A percentile compares a stretch with the other conserved stretches of the same genome.
phyloP scores from a whole-genome alignment of 169 alveolate genomes.

The Eimeria praecox region DNA sequence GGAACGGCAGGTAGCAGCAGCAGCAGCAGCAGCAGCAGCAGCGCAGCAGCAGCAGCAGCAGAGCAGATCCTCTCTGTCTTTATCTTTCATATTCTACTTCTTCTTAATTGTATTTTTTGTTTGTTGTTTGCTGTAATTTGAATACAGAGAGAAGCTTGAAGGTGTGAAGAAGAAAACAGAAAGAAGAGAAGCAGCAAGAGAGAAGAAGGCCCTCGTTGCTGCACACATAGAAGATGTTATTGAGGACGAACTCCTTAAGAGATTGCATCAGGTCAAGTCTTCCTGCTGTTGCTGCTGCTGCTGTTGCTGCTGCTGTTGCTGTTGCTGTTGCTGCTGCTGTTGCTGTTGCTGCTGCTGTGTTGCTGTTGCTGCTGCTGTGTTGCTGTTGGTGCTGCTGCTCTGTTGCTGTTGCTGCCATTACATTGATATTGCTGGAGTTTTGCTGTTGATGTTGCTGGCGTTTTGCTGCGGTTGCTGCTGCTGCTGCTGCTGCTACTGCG shows the following conservation, averaged over 20 bases:
- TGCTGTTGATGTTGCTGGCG: background rate
- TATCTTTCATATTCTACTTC: background rate
- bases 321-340: background rate
- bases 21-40: conserved; percentile 32
- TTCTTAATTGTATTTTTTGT: background rate
- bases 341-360: background rate
- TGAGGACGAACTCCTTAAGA: conserved; percentile 96
- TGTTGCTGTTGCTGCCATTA: background rate
- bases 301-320: background rate
- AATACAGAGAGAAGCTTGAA: conserved; percentile 85
- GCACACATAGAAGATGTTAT: conserved; percentile 98
- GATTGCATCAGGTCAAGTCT: conserved; percentile 87
- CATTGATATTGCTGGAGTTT: no score
- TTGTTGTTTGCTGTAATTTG: background rate
- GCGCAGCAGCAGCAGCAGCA: conserved; percentile 1
- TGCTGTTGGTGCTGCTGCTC: background rate
- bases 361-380: background rate
- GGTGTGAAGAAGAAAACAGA: conserved; percentile 99
- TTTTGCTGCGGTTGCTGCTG: background rate
- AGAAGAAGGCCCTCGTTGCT: conserved; percentile 97
- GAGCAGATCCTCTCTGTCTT: no score
- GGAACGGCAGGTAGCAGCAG: no score
- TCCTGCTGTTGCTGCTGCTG: background rate
- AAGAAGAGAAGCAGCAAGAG: conserved; percentile 98
- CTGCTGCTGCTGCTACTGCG: background rate